Evolutionary conservation across 176 grass and related monocot genomes (phyloP).

Genomic region (Phyllostachys edulis): DNA sequence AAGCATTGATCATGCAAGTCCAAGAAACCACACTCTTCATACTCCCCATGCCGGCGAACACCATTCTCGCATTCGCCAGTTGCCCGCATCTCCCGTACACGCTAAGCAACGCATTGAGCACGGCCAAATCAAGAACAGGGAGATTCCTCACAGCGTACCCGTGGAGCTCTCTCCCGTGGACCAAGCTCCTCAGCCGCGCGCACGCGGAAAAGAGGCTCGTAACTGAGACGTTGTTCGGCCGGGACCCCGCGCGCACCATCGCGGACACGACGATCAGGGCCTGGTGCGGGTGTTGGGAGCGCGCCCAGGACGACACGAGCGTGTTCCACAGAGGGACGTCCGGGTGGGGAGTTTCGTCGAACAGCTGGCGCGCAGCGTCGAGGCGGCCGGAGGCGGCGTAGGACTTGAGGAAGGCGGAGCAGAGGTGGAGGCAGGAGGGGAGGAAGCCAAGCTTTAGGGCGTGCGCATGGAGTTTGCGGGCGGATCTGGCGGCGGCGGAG

Average conservation of each 20-base stretch:
- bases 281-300: not conserved
- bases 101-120: conserved; percentile 46
- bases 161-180: conserved; percentile 14
- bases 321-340: conserved; percentile 62
- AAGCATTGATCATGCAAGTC: conserved; percentile 64
- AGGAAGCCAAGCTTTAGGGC: conserved; percentile 18
- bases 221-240: conserved; percentile 32
- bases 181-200: conserved; percentile 32
- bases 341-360: conserved; percentile 45
- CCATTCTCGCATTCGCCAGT: not conserved
- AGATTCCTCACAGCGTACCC: conserved; percentile 40
- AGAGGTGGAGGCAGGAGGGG: conserved; percentile 15
- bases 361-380: conserved; percentile 31
- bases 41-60: conserved; percentile 25
- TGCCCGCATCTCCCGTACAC: conserved; percentile 47
- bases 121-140: conserved; percentile 20
- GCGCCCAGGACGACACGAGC: conserved; percentile 35
- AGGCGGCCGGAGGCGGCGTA: conserved; percentile 29
- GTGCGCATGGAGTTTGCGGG: conserved; percentile 9
- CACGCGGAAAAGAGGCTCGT: conserved; percentile 47
- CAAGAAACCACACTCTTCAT: conserved; percentile 48
- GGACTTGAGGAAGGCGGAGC: conserved; percentile 12
- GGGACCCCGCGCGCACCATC: conserved; percentile 34
- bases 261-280: conserved; percentile 9
- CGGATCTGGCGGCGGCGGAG: not conserved